Evolutionary conservation across 1,284 basidiomycete species (phyloP).

Genomic region (Laetiporus sulphureus): DNA sequence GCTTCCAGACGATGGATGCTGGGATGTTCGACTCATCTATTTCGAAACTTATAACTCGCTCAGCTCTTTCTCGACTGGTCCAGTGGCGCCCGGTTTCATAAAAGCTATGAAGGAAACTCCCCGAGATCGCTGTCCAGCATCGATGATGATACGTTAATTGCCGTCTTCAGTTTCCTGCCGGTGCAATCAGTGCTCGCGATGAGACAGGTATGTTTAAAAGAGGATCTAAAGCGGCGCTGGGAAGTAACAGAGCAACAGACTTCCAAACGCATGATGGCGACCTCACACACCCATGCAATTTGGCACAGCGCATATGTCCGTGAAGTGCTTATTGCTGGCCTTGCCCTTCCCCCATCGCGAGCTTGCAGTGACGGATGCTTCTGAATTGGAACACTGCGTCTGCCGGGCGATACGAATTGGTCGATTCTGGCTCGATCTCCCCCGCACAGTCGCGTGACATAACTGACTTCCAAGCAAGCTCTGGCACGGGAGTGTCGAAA

Average conservation of each 20-base stretch:
- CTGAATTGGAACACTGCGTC: constrained; percentile 39
- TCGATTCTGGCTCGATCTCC: constrained; percentile 38
- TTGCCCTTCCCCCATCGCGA: constrained; percentile 38
- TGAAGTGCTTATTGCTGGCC: constrained; percentile 35
- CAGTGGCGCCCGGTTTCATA: too few relatives aligned
- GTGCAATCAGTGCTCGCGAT: constrained; percentile 41
- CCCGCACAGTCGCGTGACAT: constrained; percentile 17
- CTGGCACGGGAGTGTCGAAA: constrained; percentile 39
- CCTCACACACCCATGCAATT: constrained; percentile 41
- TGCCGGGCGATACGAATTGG: constrained; percentile 37
- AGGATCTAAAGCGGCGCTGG: too few relatives aligned
- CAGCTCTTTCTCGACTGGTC: too few relatives aligned
- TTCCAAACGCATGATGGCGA: constrained; percentile 35
- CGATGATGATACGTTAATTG: constrained; percentile 44
- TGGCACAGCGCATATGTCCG: constrained; percentile 45
- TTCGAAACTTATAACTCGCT: too few relatives aligned
- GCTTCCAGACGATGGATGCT: too few relatives aligned
- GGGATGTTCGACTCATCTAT: too few relatives aligned
- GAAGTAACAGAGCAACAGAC: too few relatives aligned
- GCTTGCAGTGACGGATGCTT: constrained; percentile 21
- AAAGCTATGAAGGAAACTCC: too few relatives aligned
- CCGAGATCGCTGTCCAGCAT: constrained; percentile 7
- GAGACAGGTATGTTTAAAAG: constrained; percentile 37
- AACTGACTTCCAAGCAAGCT: constrained; percentile 21
- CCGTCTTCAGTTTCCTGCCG: constrained; percentile 37